phyloP scores from a whole-genome alignment of 257 asterid species.

The Anisodus acutangulus region DNA sequence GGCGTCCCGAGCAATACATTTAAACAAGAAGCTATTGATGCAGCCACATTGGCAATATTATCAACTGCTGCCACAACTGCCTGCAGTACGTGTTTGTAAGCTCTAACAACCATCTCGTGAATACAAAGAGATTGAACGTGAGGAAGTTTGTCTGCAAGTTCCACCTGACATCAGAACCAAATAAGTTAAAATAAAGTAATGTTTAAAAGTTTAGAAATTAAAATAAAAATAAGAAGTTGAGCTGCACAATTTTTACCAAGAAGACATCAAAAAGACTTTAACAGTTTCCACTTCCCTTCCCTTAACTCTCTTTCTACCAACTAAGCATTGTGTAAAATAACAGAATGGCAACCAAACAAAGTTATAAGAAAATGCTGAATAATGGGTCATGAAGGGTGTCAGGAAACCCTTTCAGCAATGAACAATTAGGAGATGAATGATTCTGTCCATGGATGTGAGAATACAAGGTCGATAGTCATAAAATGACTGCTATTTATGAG shows the following conservation, averaged over 20 bases:
- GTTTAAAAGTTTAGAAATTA: background rate
- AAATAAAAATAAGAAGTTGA: conserved; percentile 1
- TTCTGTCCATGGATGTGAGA: background rate
- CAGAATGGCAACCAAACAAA: background rate
- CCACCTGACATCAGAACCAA: conserved; percentile 56
- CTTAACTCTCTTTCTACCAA: background rate
- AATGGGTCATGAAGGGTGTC: background rate
- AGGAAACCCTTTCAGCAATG: background rate
- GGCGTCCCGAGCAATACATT: conserved; percentile 84
- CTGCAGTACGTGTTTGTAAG: conserved; percentile 83
- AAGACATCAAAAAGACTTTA: background rate
- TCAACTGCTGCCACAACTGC: conserved; percentile 90
- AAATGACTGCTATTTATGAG: background rate
- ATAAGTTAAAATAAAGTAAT: background rate
- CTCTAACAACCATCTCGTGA: conserved; percentile 98
- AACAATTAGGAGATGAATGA: background rate
- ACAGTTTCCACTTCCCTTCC: background rate
- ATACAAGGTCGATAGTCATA: background rate
- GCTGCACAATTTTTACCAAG: conserved; percentile 19
- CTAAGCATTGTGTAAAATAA: background rate
- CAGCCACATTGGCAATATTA: conserved; percentile 59
- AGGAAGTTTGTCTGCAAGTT: conserved; percentile 95
- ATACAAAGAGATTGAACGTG: conserved; percentile 96
- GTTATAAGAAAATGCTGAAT: background rate
- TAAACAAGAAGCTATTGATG: conserved; percentile 73